Evolutionary conservation across 495 filamentous ascomycete genomes (phyloP), one percentile per base, ranked within the genome.

Genomic region (Penicillium coffeae): DNA sequence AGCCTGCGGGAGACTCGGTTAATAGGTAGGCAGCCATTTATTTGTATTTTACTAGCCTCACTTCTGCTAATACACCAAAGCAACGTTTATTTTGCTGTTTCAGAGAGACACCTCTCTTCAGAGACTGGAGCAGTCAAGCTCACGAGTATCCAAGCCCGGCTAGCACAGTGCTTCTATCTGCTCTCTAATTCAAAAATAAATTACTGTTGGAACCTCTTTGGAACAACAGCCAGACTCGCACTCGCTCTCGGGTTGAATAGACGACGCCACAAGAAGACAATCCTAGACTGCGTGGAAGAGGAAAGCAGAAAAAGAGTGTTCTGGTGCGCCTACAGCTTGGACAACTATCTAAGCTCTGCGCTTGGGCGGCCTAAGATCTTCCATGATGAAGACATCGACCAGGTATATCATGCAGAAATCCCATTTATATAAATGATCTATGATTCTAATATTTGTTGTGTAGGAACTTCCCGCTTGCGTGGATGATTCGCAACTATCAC

Each of bases 311-410:
- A 74, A 40, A 62, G 76, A 3, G 67, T 71, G 5, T 78, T 80
- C 19, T 79, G 75, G 75, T 64, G 68, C 13, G 70, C 66, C 0
- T 76, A 73, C 47, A 65, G 69, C 20, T 48, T 79, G 15, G 76
- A 79, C 48, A 76, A 69, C 38, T 72, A 79, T 39, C 55, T 78
- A 9, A 72, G 69, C 25, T 54, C 69, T 13, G 59, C 74, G 19
- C 51, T 73, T 21, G 76, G 76, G 0, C 54, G 73, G 6, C 75
- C 77, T 1, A 47, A 59, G 5, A 52, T 71, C 10, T 69, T 76
- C 35, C 66, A 65, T 45, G 65, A 71, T 35, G 70, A 74, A 8
- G 66, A 68, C n/a, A 66, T 75, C 15, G 72, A 74, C 35, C 75
- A n/a, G n/a, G n/a, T n/a, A n/a, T n/a, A n/a, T n/a, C n/a, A n/a